phyloP scores from a whole-genome alignment of 1,139 yeast species.

The Lodderomyces theae region DNA sequence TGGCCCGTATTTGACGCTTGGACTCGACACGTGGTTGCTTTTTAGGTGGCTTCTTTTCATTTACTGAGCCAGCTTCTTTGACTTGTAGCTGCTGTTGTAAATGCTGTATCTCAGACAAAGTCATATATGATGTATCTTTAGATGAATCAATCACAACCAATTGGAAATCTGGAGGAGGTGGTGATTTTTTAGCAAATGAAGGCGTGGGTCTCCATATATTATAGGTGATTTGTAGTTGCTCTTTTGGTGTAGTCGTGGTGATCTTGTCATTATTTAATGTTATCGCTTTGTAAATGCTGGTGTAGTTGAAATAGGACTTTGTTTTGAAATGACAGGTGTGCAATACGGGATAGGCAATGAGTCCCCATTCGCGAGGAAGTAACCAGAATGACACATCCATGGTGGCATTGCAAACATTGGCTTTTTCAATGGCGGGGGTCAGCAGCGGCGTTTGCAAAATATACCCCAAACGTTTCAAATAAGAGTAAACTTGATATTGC shows the following conservation, averaged over 20 bases:
- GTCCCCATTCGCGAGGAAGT: slow-evolving; percentile 14
- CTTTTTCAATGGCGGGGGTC: not conserved
- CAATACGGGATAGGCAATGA: slow-evolving; percentile 13
- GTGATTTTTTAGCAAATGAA: slow-evolving; percentile 63
- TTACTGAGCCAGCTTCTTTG: not conserved
- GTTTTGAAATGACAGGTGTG: slow-evolving; percentile 19
- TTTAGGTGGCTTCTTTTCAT: slow-evolving; percentile 7
- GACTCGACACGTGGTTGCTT: slow-evolving; percentile 18
- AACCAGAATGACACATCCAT: slow-evolving; percentile 7
- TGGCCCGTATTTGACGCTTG: slow-evolving; percentile 20
- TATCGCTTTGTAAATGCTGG: slow-evolving; percentile 39
- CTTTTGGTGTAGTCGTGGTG: not conserved
- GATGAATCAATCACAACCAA: slow-evolving; percentile 58
- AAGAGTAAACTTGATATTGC: slow-evolving; percentile 66
- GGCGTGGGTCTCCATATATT: slow-evolving; percentile 87
- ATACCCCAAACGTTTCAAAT: slow-evolving; percentile 78
- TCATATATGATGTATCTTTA: slow-evolving; percentile 48
- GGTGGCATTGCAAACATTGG: not conserved
- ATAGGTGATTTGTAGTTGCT: slow-evolving; percentile 33
- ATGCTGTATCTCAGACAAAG: slow-evolving; percentile 34
- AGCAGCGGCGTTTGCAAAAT: slow-evolving; percentile 39
- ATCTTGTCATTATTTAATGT: slow-evolving; percentile 28
- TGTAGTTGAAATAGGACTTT: slow-evolving; percentile 35
- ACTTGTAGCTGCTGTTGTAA: slow-evolving; percentile 23
- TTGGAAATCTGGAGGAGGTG: slow-evolving; percentile 77